Evolutionary conservation across 208 protist species (phyloP), one percentile per base, ranked within the genome.

Genomic region (Entamoeba moshkovskii): DNA sequence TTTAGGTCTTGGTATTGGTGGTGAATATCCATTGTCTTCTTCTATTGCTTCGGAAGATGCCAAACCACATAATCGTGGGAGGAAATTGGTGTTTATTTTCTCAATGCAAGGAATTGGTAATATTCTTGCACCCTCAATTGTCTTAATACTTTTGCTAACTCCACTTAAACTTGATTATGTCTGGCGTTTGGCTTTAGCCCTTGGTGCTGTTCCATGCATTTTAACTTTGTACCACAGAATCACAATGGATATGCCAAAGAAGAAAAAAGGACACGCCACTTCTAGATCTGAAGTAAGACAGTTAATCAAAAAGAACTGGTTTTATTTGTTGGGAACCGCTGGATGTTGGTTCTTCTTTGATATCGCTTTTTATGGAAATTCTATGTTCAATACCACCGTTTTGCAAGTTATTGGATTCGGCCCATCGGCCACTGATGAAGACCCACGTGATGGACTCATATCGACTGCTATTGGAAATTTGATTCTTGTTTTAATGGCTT

Each of bases 321-420:
- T 42, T 73, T 73, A 73, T 38, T 73, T 73, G 29, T 73, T 73
- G 11, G 59, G 59, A 38, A 73, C 59, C 22, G 59, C 59, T 38
- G 59, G 59, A 11, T 73, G 59, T 73, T 73, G 59, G 59, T 73
- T 73, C 59, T 73, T 73, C n/a, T 73, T 73, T 73, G 59, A 73
- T 13, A 73, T 73, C 1, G 59, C 59, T 1, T 73, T 73, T 38
- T 73, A 73, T 73, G 59, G 59, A 11, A 73, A 73, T 38, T 73
- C 59, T 11, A 73, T 73, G 59, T 73, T 73, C n/a, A 73, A 73
- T 29, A n/a, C 59, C 6, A 73, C 59, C 5, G 59, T 73, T 42
- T 38, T 73, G 29, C 59, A 73, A 8, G 59, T 73, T 2, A 73
- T 73, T 73, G 59, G 59, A 73, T 73, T 73, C 29, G 59, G 59